Percentiles rank a stretch among this genome's conserved stretches.
Evolutionary conservation across 768 basidiomycete genomes (phyloP).

Genomic region (Suillus spraguei): DNA sequence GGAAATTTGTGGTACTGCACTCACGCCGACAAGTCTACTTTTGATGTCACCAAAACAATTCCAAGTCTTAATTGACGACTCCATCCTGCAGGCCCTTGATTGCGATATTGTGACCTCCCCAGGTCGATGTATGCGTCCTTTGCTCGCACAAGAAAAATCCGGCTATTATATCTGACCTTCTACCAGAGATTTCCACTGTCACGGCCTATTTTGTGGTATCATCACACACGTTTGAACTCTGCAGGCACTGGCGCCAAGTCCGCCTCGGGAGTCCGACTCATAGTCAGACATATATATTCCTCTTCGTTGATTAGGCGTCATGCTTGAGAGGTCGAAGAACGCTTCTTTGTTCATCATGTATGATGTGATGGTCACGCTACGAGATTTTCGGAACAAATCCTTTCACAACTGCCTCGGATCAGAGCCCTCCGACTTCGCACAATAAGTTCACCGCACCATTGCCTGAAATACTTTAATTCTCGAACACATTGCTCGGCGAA

Average conservation of each 20-base stretch:
- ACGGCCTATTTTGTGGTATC: background rate
- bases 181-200: no score
- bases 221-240: background rate
- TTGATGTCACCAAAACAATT: background rate
- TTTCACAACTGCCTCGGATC: constrained; percentile 6
- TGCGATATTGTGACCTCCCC: background rate
- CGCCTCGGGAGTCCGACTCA: background rate
- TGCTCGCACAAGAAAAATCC: background rate
- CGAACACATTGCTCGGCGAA: constrained; percentile 22
- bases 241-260: constrained; percentile 2
- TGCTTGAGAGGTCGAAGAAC: constrained; percentile 47
- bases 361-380: constrained; percentile 38
- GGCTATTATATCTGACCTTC: background rate
- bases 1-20: background rate
- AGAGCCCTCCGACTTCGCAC: constrained; percentile 23
- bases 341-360: constrained; percentile 34
- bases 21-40: background rate
- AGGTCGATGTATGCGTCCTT: background rate
- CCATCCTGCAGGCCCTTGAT: background rate
- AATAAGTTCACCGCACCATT: no score
- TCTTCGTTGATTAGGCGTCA: constrained; percentile 41
- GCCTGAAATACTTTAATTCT: constrained; percentile 26
- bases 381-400: constrained; percentile 15
- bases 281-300: constrained; percentile 25
- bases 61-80: background rate